Percentiles rank a stretch among this genome's conserved stretches.
phyloP scores from a whole-genome alignment of 306 rosid species.

The Sechiopsis laciniata region DNA sequence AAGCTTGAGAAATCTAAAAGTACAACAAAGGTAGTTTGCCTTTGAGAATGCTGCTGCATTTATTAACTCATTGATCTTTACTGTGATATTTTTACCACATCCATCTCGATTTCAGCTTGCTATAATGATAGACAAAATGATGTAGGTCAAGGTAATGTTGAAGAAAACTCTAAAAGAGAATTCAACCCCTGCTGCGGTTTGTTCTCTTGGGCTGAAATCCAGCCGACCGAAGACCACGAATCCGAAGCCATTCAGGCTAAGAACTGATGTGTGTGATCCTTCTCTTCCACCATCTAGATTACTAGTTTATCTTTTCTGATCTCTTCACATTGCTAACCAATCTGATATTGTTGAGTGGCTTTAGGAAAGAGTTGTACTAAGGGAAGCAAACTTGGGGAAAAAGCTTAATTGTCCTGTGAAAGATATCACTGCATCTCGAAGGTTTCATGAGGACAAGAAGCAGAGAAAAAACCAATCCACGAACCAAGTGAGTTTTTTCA shows the following conservation, averaged over 20 bases:
- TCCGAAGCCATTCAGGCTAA: conserved; percentile 89
- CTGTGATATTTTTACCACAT: neutral
- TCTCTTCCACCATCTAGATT: conserved; percentile 23
- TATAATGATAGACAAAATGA: conserved; percentile 14
- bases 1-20: conserved; percentile 40
- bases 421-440: conserved; percentile 36
- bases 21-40: conserved; percentile 42
- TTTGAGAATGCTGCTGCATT: conserved; percentile 7
- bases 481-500: conserved; percentile 29
- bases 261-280: conserved; percentile 73
- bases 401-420: conserved; percentile 39
- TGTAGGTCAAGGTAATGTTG: conserved; percentile 30
- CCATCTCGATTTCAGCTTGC: conserved; percentile 11
- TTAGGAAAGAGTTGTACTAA: conserved; percentile 85
- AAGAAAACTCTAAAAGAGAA: conserved; percentile 40
- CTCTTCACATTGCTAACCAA: neutral
- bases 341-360: conserved; percentile 23
- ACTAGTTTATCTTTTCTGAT: neutral
- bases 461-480: conserved; percentile 29
- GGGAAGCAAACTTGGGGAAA: conserved; percentile 78
- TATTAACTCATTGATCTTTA: conserved; percentile 9
- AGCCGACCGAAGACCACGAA: conserved; percentile 71
- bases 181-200: conserved; percentile 24
- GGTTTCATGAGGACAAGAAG: conserved; percentile 31
- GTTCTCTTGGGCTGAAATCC: conserved; percentile 53